Base-by-base conservation (phyloP, 768 basidiomycete genomes). In the Boletellus ananiceps region DNA sequence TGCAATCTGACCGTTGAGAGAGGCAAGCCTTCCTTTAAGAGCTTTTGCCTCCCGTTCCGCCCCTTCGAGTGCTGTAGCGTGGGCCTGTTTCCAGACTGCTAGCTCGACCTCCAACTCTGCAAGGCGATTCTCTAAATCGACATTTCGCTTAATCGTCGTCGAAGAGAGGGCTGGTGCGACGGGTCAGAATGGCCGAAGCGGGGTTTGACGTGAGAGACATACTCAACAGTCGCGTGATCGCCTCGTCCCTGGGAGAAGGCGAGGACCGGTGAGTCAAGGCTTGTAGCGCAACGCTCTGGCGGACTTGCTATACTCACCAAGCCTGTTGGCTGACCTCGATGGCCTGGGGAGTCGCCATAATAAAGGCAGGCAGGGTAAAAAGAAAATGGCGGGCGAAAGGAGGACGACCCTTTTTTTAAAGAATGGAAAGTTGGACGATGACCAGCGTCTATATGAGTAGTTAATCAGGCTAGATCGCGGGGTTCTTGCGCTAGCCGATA, bases 101-200 rank as follows among this genome's bases (percentile, higher is more conserved):
- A 87, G 70, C 66, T 89, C 86, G 36, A 80, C 69, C 62, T 88
- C 84, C 37, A 88, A 74, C 56, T 86, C 84, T 31, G 76, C 71
- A 41, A 88, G 76, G 50, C 82, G 77, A 42, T 70, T 74, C 68
- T 86, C 83, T 16, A 89, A 72, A 55, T 81, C 80, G 39, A 70
- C 62, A 60, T 86, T 85, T 40, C 79, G 77, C 59, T 81, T 78
- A 57, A 86, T 63, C 13, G 85, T 88, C 40, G 74, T 72, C 34
- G 74, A 73, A 35, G 85, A 86, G 47, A 87, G 76, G 62, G 75
- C 86, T 88, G 49, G 25, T 35, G 49, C 18, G 47, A 34, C 6
- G 21, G n/a, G 47, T 61, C 35, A 58, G 55, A 56, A 45, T 11
- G 38, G 14, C 46, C 37, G 31, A 50, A 43, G 27, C 9, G 49